Base-by-base conservation (phyloP, 305 asterid genomes). In the Fraxinus nigra region DNA sequence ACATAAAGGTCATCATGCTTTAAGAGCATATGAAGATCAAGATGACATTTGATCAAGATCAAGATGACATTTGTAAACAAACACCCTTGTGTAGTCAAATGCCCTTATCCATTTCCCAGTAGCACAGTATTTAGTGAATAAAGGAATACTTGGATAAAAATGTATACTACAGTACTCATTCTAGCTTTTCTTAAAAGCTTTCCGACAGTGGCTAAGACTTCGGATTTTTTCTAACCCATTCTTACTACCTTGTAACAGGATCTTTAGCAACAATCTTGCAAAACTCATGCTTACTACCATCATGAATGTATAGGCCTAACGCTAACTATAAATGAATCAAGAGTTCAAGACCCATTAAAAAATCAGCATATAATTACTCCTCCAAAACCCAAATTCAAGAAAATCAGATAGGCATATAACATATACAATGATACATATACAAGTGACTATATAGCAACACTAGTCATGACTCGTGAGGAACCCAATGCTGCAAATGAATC, bases 281-380 rank as follows among this genome's bases (percentile, higher is more conserved):
- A 54, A 59, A 72, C 69, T 72, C 65, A 48, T 26, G 75, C 75
- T 24, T 80, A 82, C 33, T 77, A 76, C 76, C 72, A 76, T 82
- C 75, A 32, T 16, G 48, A 77, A 74, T 65, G 13, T n/a, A 35
- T 32, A 54, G 70, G 72, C 59, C 78, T 51, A 38, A 34, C 14
- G 72, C 72, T 80, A 33, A 34, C 14, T 28, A 2, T 28, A 28
- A 28, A 28, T 28, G 30, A 28, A 28, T 28, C 30, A 28, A 28
- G 30, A 28, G 30, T 28, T 28, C 30, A 28, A 28, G 30, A 28
- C 30, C 30, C 30, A 28, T 28, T 28, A 28, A 28, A 28, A 28
- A 28, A 28, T 28, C 30, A 28, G 30, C 30, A 28, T 28, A 28
- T 28, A 28, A 28, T 28, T 28, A 28, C 1, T 28, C 30, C 30